phyloP scores from a whole-genome alignment of 2,329 filamentous ascomycete genomes.

The Monosporascus sp. region DNA sequence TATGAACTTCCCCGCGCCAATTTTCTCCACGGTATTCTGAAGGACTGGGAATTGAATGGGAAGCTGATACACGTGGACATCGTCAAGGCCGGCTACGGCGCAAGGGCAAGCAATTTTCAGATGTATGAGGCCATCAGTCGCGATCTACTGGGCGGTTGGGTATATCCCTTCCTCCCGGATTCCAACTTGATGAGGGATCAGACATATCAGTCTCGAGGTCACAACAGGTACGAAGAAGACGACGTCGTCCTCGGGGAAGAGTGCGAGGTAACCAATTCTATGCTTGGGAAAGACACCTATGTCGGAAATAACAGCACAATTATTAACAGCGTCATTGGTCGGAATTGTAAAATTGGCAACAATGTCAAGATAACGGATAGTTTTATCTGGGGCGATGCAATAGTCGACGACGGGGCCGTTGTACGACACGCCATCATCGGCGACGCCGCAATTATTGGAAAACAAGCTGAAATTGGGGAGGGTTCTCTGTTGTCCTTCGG shows the following conservation, averaged over 20 bases:
- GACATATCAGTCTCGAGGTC: slow-evolving; percentile 65
- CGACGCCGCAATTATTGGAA: slow-evolving; percentile 65
- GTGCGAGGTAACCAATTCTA: slow-evolving; percentile 64
- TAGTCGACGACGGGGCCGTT: slow-evolving; percentile 68
- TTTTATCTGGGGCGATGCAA: slow-evolving; percentile 83
- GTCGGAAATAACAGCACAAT: slow-evolving; percentile 70
- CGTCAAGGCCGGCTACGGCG: slow-evolving; percentile 76
- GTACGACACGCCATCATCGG: slow-evolving; percentile 74
- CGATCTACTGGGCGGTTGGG: slow-evolving; percentile 83
- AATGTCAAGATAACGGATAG: slow-evolving; percentile 75
- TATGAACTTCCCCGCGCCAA: slow-evolving; percentile 86
- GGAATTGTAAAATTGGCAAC: slow-evolving; percentile 79
- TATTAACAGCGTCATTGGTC: slow-evolving; percentile 73
- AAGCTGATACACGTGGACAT: slow-evolving; percentile 95
- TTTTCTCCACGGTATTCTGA: slow-evolving; percentile 86
- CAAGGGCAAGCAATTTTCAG: slow-evolving; percentile 77
- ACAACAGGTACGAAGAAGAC: slow-evolving; percentile 73
- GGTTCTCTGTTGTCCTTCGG: slow-evolving; percentile 78
- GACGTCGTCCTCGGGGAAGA: slow-evolving; percentile 69
- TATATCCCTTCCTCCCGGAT: slow-evolving; percentile 84
- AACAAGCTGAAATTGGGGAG: slow-evolving; percentile 60
- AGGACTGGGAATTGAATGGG: slow-evolving; percentile 94
- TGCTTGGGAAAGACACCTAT: slow-evolving; percentile 71
- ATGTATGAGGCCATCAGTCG: slow-evolving; percentile 86
- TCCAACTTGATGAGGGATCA: slow-evolving; percentile 78